phyloP scores from a whole-genome alignment of 2,329 filamentous ascomycete genomes.

The Nemania diffusa region DNA sequence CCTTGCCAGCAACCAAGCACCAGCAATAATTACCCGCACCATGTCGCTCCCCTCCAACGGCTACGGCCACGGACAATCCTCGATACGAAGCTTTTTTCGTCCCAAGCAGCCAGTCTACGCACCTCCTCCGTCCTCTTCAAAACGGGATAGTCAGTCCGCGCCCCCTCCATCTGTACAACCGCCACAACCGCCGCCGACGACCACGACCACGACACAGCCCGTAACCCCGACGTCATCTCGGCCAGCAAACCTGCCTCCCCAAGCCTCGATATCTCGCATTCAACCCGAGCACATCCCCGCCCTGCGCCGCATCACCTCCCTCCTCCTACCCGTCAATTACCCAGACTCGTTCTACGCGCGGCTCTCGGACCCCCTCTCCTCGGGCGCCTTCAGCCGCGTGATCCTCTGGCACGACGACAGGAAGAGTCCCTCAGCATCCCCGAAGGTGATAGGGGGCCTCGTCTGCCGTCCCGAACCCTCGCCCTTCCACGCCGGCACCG shows the following conservation, averaged over 20 bases:
- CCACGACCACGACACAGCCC: conserved; percentile 40
- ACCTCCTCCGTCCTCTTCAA: conserved; percentile 50
- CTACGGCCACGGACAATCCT: conserved; percentile 57
- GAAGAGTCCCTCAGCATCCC: conserved; percentile 50
- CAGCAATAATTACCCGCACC: conserved; percentile 31
- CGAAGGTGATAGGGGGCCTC: conserved; percentile 69
- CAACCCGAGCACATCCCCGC: conserved; percentile 63
- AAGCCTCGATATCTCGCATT: conserved; percentile 65
- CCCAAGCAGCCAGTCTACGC: conserved; percentile 59
- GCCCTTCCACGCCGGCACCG: conserved; percentile 45
- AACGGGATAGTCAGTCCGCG: conserved; percentile 4
- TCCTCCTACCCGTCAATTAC: conserved; percentile 72
- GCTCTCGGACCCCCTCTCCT: conserved; percentile 60
- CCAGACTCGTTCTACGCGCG: conserved; percentile 71
- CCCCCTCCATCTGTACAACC: conserved; percentile 33
- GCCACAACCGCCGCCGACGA: conserved; percentile 18
- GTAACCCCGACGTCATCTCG: conserved; percentile 37
- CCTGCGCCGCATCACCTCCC: conserved; percentile 71
- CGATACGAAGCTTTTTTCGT: conserved; percentile 72
- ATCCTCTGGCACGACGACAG: conserved; percentile 65
- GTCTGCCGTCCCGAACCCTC: conserved; percentile 70
- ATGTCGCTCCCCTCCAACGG: conserved; percentile 54
- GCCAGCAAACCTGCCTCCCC: conserved; percentile 53
- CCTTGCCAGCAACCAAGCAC: not conserved
- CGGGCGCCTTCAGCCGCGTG: conserved; percentile 67